Percentiles rank a stretch among this genome's conserved stretches.
Conservation (phyloP, 1,284 basidiomycete species). For the Irpex rosettiformis region DNA sequence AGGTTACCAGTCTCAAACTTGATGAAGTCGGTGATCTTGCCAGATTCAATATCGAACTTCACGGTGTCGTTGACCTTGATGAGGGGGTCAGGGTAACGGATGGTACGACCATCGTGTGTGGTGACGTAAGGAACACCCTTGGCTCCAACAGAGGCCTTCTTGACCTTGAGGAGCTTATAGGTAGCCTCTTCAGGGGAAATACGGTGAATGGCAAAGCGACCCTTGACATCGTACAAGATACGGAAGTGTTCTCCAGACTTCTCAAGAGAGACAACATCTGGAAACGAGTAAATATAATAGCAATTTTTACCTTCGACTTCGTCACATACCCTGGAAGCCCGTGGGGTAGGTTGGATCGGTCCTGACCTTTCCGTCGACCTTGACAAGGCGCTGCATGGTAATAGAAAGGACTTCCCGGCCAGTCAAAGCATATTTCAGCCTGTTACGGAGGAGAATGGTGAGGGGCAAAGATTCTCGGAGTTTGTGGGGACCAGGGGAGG, state of each 20-base stretch:
- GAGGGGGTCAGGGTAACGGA: constrained; percentile 96
- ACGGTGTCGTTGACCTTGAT: constrained; percentile 98
- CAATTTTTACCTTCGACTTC: constrained; percentile 4
- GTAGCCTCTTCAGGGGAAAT: constrained; percentile 97
- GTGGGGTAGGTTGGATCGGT: constrained; percentile 97
- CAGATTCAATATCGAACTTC: constrained; percentile 94
- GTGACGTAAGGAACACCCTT: constrained; percentile 97
- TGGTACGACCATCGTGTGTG: constrained; percentile 99
- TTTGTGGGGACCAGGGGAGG: constrained; percentile 98
- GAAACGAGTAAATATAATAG: constrained; percentile 4
- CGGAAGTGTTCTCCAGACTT: constrained; percentile 99
- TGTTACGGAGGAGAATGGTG: constrained; percentile 96
- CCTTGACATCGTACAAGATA: constrained; percentile 98
- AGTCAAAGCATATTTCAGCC: constrained; percentile 98
- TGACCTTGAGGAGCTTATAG: constrained; percentile 99
- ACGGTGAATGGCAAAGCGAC: constrained; percentile 99
- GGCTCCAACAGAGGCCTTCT: constrained; percentile 87
- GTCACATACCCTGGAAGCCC: constrained; percentile 88
- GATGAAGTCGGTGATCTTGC: constrained; percentile 93
- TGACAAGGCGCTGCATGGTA: constrained; percentile 95
- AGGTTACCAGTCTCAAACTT: constrained; percentile 98
- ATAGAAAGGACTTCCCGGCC: constrained; percentile 95
- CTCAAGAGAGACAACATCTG: constrained; percentile 96
- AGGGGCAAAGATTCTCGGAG: constrained; percentile 95
- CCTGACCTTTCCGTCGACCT: constrained; percentile 98